A percentile compares a stretch with the other conserved stretches of the same genome.
These are phyloP conservation scores for Puccinia polysora DNA, from an alignment of 1,284 basidiomycete species.

Conservation along the genomic window DNA sequence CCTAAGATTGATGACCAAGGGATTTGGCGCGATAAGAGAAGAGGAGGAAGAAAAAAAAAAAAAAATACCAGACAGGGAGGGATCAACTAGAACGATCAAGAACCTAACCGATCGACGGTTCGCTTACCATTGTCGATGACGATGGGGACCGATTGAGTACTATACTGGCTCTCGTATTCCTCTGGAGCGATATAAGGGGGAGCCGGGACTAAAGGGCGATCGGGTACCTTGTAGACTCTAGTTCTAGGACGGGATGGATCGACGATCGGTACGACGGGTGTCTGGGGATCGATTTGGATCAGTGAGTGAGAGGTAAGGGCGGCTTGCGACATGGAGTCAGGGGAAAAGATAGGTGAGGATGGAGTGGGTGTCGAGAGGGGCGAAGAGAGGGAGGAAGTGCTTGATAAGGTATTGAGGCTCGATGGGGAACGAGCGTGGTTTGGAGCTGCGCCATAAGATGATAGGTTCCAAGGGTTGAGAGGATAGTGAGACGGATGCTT, in stretches of 20 bases:
- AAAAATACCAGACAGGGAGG: background rate
- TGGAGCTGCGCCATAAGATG: too few relatives aligned
- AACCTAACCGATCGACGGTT: background rate
- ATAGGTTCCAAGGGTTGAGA: too few relatives aligned
- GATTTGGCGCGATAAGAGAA: too few relatives aligned
- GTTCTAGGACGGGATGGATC: conserved; percentile 30
- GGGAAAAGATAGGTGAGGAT: too few relatives aligned
- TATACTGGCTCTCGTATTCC: conserved; percentile 25
- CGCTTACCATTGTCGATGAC: conserved; percentile 78
- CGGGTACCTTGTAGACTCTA: conserved; percentile 37
- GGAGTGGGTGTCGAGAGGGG: too few relatives aligned
- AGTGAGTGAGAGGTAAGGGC: conserved; percentile 2
- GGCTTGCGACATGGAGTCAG: too few relatives aligned
- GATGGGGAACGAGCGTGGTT: too few relatives aligned
- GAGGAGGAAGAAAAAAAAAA: background rate
- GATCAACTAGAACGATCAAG: background rate
- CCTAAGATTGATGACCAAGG: conserved; percentile 53
- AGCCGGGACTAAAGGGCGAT: conserved; percentile 9
- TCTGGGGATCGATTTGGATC: conserved; percentile 20
- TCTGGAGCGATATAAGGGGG: conserved; percentile 25
- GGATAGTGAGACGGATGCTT: too few relatives aligned
- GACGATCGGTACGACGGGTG: conserved; percentile 29
- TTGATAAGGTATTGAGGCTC: too few relatives aligned
- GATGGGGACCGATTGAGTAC: conserved; percentile 58
- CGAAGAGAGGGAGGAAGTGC: too few relatives aligned